Evolutionary conservation across 495 filamentous ascomycete species (phyloP), one percentile per base, ranked within the genome.

Genomic region (Xylaria longipes): DNA sequence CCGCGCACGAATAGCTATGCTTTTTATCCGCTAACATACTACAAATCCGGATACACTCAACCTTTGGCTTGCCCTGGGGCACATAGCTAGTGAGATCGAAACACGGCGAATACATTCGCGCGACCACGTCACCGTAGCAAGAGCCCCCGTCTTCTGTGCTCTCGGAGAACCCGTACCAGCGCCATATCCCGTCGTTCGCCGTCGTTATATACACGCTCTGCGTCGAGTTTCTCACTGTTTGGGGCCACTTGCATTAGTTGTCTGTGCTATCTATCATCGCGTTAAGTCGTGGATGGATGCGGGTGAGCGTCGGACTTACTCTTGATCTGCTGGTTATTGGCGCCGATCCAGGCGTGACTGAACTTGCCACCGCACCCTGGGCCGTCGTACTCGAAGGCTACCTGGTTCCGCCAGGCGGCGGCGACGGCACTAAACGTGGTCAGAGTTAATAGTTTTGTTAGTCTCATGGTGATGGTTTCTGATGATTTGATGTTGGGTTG

Each of bases 111-210:
- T 35, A 17, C 52, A 58, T 11, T n/a, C 27, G 7, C 25, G 46
- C 66, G 20, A 68, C 66, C 8, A 9, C 6, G 7, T 58, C 66
- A 0, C 66, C 66, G 25, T 29, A 68, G 15, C 66, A 68, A 0
- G 11, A 9, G 6, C 5, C 33, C 2, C 66, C 66, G 37, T 68
- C 66, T 22, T 68, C 66, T 9, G 50, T 68, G 52, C 17, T 58
- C 15, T 12, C 52, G 9, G 65, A 43, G 35, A 57, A 56, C 33
- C 65, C 65, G 33, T 68, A 68, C 65, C 48, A 68, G 4, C 65
- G 65, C 27, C 29, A 68, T 27, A 68, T 58, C 4, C 65, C 65
- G 15, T 68, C 48, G n/a, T 68, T 68, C 20, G 22, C 65, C 14
- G 52, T 58, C 2, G 48, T 33, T 56, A 43, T 58, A 12, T 45